phyloP scores from a whole-genome alignment of 164 flowering plant species.

The Vitis cinerea region DNA sequence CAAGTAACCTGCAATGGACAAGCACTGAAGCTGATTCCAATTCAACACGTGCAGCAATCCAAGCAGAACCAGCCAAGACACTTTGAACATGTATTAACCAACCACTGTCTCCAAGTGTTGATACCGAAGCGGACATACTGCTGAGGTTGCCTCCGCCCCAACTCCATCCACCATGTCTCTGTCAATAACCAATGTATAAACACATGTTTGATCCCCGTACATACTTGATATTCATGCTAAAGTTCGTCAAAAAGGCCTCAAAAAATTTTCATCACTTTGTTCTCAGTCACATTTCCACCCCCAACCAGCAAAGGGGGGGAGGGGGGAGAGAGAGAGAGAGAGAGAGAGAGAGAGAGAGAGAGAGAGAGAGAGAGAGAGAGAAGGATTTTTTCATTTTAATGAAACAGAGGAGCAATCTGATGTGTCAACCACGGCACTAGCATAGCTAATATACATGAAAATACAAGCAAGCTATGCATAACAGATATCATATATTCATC shows the following conservation, averaged over 20 bases:
- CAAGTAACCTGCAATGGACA: slow-evolving; percentile 92
- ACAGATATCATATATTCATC: too few species aligned
- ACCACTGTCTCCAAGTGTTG: slow-evolving; percentile 96
- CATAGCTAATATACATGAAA: too few species aligned
- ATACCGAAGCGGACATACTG: slow-evolving; percentile 99
- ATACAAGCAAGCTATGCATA: too few species aligned
- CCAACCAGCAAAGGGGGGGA: too few species aligned
- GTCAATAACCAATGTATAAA: slow-evolving; percentile 18
- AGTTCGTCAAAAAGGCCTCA: neutral
- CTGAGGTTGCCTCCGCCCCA: slow-evolving; percentile 99
- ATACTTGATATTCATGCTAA: neutral
- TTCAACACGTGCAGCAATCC: slow-evolving; percentile 99
- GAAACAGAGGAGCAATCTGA: too few species aligned
- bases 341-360: too few species aligned
- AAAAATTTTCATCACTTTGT: neutral
- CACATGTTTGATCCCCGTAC: neutral
- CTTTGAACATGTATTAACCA: slow-evolving; percentile 96
- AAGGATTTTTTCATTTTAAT: too few species aligned
- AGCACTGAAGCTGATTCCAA: slow-evolving; percentile 92
- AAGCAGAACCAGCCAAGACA: slow-evolving; percentile 95
- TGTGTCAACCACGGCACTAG: too few species aligned
- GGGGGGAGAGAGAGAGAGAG: too few species aligned
- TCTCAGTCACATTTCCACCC: neutral
- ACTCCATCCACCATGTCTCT: slow-evolving; percentile 98
- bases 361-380: too few species aligned